phyloP scores from a whole-genome alignment of 352 stramenopile species.

The Globisporangium spiculum region DNA sequence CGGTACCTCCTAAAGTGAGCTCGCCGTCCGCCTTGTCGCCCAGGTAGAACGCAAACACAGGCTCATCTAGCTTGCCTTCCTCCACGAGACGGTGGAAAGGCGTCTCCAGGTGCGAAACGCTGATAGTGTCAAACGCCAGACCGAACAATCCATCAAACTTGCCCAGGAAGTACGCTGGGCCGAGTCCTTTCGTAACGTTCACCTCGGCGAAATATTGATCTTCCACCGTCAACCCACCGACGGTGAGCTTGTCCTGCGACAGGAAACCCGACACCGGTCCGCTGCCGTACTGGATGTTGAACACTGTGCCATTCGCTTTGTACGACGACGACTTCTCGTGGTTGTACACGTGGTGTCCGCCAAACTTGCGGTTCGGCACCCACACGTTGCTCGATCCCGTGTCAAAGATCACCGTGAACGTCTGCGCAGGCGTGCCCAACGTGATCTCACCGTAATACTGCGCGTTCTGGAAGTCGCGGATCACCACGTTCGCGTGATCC shows the following conservation, averaged over 20 bases:
- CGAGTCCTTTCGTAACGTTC: constrained; percentile 85
- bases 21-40: constrained; percentile 39
- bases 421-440: constrained; percentile 29
- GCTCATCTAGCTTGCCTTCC: constrained; percentile 58
- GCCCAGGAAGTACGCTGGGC: constrained; percentile 83
- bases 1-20: constrained; percentile 32
- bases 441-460: constrained; percentile 94
- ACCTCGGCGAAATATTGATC: constrained; percentile 86
- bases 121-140: constrained; percentile 86
- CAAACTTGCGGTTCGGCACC: constrained; percentile 26
- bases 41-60: constrained; percentile 90
- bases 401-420: constrained; percentile 35
- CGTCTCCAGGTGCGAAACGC: constrained; percentile 71
- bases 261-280: constrained; percentile 79
- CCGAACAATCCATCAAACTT: constrained; percentile 94
- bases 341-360: constrained; percentile 54
- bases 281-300: constrained; percentile 88
- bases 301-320: constrained; percentile 63
- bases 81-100: constrained; percentile 88
- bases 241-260: constrained; percentile 52
- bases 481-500: constrained; percentile 53
- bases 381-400: constrained; percentile 34
- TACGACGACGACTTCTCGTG: constrained; percentile 61
- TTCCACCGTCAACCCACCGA: constrained; percentile 31
- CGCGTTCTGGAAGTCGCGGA: constrained; percentile 91